Evolutionary conservation across 768 basidiomycete genomes (phyloP).

Genomic region (Kwoniella sp.): DNA sequence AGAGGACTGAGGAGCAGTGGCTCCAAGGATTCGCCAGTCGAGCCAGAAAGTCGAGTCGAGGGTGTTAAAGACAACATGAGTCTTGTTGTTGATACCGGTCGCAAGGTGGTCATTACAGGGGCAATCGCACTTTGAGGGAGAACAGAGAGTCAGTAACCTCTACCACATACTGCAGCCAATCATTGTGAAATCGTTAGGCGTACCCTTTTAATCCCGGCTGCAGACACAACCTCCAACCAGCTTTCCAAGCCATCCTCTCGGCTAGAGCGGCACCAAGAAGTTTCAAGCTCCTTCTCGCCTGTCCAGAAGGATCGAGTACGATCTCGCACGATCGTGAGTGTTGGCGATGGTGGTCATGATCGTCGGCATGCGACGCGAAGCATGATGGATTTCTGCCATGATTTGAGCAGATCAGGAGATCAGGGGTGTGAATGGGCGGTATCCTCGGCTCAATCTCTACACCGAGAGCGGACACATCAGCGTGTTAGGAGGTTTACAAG

Average conservation of each 20-base stretch:
- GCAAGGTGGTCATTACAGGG: slow-evolving; percentile 1
- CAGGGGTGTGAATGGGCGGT: slow-evolving; percentile 6
- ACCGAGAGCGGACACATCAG: background rate
- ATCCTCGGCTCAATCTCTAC: slow-evolving; percentile 13
- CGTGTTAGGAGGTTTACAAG: background rate
- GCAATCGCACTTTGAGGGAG: background rate
- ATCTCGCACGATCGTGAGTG: slow-evolving; percentile 12
- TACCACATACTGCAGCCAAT: no score
- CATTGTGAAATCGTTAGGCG: slow-evolving; percentile 2
- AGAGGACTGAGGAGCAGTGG: slow-evolving; percentile 13
- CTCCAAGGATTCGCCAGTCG: background rate
- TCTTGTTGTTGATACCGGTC: slow-evolving; percentile 2
- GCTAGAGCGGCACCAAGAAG: slow-evolving; percentile 22
- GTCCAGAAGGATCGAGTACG: slow-evolving; percentile 3
- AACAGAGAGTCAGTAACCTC: no score
- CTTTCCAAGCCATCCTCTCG: slow-evolving; percentile 34
- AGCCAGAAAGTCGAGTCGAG: background rate
- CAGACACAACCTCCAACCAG: slow-evolving; percentile 18
- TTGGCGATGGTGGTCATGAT: background rate
- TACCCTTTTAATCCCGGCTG: background rate
- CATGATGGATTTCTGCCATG: slow-evolving; percentile 25
- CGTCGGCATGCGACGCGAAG: slow-evolving; percentile 4
- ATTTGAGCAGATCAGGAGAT: slow-evolving; percentile 15
- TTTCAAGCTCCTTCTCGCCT: slow-evolving; percentile 5
- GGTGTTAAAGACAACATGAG: slow-evolving; percentile 18